These are phyloP conservation scores for Lecanicillium sp. DNA, from an alignment of 2,329 filamentous ascomycete species.

Conservation along the genomic window DNA sequence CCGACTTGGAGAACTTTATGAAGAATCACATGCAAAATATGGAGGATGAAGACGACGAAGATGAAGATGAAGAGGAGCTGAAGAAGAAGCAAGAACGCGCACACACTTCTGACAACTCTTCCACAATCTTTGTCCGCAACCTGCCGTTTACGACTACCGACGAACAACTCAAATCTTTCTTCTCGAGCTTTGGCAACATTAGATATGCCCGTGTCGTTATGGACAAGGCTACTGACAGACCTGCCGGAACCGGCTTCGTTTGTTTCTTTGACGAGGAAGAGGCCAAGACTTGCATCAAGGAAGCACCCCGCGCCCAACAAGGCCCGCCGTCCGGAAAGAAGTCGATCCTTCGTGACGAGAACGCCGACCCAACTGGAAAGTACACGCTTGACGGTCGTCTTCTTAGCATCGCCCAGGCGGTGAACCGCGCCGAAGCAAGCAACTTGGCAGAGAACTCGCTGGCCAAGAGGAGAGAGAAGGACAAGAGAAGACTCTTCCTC, in stretches of 20 bases:
- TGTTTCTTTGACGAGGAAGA: slow-evolving; percentile 79
- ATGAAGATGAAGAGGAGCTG: slow-evolving; percentile 37
- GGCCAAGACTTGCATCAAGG: slow-evolving; percentile 67
- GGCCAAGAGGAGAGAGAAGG: slow-evolving; percentile 61
- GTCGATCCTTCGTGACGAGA: slow-evolving; percentile 84
- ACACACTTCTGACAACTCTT: slow-evolving; percentile 55
- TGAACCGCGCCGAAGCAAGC: slow-evolving; percentile 74
- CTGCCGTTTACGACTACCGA: slow-evolving; percentile 85
- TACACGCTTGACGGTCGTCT: slow-evolving; percentile 91
- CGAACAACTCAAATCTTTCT: slow-evolving; percentile 76
- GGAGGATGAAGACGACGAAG: slow-evolving; percentile 50
- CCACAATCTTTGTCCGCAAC: slow-evolving; percentile 88
- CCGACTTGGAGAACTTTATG: slow-evolving; percentile 50
- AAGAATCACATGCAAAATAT: slow-evolving; percentile 52
- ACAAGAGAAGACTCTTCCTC: slow-evolving; percentile 86
- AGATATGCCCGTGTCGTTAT: slow-evolving; percentile 89
- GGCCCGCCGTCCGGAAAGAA: slow-evolving; percentile 52
- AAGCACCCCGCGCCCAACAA: slow-evolving; percentile 58
- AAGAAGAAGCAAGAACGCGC: slow-evolving; percentile 35
- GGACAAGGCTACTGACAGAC: slow-evolving; percentile 76
- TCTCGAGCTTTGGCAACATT: slow-evolving; percentile 78
- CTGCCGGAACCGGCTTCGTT: slow-evolving; percentile 90
- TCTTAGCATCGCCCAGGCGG: slow-evolving; percentile 76
- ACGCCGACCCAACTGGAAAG: slow-evolving; percentile 69
- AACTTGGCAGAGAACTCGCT: slow-evolving; percentile 67